A percentile compares a stretch with the other conserved stretches of the same genome.
phyloP scores from a whole-genome alignment of 768 basidiomycete genomes.

The Suillus bovinus region DNA sequence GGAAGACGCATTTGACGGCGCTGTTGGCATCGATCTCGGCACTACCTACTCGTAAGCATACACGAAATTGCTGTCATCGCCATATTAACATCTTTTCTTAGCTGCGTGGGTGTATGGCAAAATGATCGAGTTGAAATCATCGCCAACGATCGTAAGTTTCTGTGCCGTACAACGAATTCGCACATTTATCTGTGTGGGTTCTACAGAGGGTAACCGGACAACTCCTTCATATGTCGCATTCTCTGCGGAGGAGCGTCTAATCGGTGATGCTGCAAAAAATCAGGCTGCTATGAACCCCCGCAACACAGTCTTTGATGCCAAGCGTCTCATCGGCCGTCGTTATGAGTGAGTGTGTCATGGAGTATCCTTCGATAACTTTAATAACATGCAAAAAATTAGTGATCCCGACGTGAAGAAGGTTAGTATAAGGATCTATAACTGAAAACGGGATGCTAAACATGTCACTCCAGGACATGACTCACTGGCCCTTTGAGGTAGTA shows the following conservation, averaged over 20 bases:
- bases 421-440: slow-evolving; percentile 2
- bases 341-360: slow-evolving; percentile 67
- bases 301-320: slow-evolving; percentile 99
- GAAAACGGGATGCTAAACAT: slow-evolving; percentile 6
- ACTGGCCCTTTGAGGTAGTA: slow-evolving; percentile 98
- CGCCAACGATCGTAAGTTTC: slow-evolving; percentile 83
- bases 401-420: slow-evolving; percentile 94
- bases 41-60: slow-evolving; percentile 90
- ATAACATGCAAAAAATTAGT: slow-evolving; percentile 36
- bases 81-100: slow-evolving; percentile 34
- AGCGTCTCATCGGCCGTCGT: slow-evolving; percentile 97
- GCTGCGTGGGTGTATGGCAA: slow-evolving; percentile 99
- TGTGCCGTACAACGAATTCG: slow-evolving; percentile 2
- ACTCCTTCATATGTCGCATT: slow-evolving; percentile 99
- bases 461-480: slow-evolving; percentile 74
- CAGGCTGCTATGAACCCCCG: slow-evolving; percentile 99
- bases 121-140: slow-evolving; percentile 99
- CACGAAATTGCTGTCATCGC: slow-evolving; percentile 13
- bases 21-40: slow-evolving; percentile 95
- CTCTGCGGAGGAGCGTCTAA: slow-evolving; percentile 92
- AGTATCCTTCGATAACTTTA: slow-evolving; percentile 7
- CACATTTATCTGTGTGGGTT: slow-evolving; percentile 6
- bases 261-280: slow-evolving; percentile 98
- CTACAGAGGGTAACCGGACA: slow-evolving; percentile 93
- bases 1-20: slow-evolving; percentile 95